Base-by-base conservation (phyloP, 495 filamentous ascomycete species). In the Polyplosphaeria fusca region DNA sequence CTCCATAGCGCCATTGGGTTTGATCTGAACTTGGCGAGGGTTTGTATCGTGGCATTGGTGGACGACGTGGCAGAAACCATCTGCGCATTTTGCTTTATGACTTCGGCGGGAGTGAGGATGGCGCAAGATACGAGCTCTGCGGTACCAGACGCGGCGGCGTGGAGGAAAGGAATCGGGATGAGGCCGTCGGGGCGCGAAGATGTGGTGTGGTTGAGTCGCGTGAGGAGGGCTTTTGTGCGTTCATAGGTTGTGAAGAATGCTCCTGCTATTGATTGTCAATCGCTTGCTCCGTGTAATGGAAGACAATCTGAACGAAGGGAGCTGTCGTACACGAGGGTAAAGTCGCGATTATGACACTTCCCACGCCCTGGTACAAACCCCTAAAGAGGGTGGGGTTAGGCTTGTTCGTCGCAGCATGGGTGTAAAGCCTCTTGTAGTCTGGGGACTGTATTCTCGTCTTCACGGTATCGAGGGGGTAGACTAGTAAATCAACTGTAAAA, bases 231-330 rank as follows among this genome's bases (percentile, higher is more conserved):
- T 72, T 91, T 94, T 7, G 78, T 71, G 18, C 76, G 78, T 75
- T 96, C 91, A 70, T 96, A 96, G 4, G 86, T 87, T 11, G 86
- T 89, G 73, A 96, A 96, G 74, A 96, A 96, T 25, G 86, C 80
- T 54, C 89, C 89, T 43, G 90, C 87, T 91, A 51, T 14, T 51
- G 18, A 42, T 5, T 19, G 20, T 42, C 20, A 20, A 39, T 13
- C 4, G 9, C 16, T 35, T 35, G 30, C 7, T n/a, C n/a, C n/a
- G n/a, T n/a, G n/a, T n/a, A n/a, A n/a, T n/a, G n/a, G n/a, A n/a
- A n/a, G n/a, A n/a, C n/a, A n/a, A n/a, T n/a, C n/a, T n/a, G n/a
- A n/a, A n/a, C n/a, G n/a, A n/a, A 35, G 14, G 30, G 30, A 35
- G 30, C 5, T 4, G 14, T 26, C 76, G 57, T 65, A 88, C 87